Conservation (phyloP, 345 rosid species). For the Brassica juncea region DNA sequence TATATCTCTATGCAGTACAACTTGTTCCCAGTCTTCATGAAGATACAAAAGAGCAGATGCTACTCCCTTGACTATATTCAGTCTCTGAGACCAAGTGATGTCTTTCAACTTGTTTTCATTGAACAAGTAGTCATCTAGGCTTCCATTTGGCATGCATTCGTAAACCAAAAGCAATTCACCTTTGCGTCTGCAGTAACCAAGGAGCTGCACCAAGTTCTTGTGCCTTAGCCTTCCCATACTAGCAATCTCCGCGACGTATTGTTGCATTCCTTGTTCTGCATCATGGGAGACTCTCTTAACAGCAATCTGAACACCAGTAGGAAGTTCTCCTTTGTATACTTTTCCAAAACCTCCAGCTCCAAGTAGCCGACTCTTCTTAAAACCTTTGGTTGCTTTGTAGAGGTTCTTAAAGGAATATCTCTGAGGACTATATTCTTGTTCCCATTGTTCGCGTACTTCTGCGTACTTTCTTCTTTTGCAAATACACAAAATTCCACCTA, state of each 20-base stretch:
- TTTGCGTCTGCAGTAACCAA: not conserved
- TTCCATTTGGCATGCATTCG: not conserved
- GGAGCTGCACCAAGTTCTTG: not conserved
- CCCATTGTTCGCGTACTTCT: constrained; percentile 33
- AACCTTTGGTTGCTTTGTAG: constrained; percentile 30
- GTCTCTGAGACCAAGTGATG: not conserved
- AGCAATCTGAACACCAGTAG: not conserved
- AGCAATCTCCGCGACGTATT: too few species aligned
- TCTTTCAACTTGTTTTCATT: not conserved
- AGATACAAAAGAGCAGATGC: not conserved
- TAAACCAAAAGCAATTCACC: not conserved
- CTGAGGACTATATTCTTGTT: constrained; percentile 31
- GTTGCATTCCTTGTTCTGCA: too few species aligned
- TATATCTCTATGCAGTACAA: not conserved
- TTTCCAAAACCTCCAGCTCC: constrained; percentile 36
- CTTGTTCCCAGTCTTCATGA: not conserved
- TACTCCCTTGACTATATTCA: not conserved
- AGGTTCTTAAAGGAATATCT: constrained; percentile 24
- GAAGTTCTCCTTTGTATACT: not conserved
- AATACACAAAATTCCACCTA: constrained; percentile 14
- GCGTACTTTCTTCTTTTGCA: constrained; percentile 30
- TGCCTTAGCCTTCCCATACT: too few species aligned
- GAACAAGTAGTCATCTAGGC: not conserved
- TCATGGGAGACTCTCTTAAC: too few species aligned
- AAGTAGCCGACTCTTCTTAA: constrained; percentile 21